phyloP scores from a whole-genome alignment of 2,329 filamentous ascomycete species.

The Cylindrodendrum hubeiense region DNA sequence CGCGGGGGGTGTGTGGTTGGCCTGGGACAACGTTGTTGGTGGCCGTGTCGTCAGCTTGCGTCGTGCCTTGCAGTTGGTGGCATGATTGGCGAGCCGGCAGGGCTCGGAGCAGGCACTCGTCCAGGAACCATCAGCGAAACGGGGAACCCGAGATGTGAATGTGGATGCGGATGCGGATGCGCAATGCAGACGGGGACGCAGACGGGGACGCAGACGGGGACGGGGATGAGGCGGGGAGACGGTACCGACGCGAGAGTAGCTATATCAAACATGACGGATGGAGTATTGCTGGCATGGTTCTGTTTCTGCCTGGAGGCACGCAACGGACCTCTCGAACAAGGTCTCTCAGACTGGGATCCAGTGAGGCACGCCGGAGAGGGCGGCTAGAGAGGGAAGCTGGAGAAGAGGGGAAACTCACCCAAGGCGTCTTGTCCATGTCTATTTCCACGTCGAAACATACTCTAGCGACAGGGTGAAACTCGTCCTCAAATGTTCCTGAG shows the following conservation, averaged over 20 bases:
- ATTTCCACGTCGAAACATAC: neutral
- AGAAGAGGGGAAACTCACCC: neutral
- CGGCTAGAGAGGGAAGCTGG: neutral
- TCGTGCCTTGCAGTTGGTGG: constrained; percentile 47
- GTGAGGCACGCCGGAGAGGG: neutral
- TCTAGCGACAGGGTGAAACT: neutral
- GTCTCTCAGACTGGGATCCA: neutral
- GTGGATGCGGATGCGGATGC: neutral
- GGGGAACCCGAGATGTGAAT: constrained; percentile 19
- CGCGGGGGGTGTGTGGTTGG: constrained; percentile 25
- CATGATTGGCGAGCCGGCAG: constrained; percentile 43
- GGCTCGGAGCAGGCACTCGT: constrained; percentile 34
- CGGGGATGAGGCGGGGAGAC: neutral
- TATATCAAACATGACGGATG: neutral
- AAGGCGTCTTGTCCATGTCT: neutral
- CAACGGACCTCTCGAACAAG: neutral
- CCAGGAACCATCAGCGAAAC: constrained; percentile 42
- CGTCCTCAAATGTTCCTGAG: constrained; percentile 3
- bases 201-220: neutral
- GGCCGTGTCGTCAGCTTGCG: constrained; percentile 44
- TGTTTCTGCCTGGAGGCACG: neutral
- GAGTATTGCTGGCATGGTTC: neutral
- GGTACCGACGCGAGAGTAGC: neutral
- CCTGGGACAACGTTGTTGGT: constrained; percentile 34
- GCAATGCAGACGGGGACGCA: neutral